phyloP scores from a whole-genome alignment of 164 flowering plant species.

The Liquidambar formosana region DNA sequence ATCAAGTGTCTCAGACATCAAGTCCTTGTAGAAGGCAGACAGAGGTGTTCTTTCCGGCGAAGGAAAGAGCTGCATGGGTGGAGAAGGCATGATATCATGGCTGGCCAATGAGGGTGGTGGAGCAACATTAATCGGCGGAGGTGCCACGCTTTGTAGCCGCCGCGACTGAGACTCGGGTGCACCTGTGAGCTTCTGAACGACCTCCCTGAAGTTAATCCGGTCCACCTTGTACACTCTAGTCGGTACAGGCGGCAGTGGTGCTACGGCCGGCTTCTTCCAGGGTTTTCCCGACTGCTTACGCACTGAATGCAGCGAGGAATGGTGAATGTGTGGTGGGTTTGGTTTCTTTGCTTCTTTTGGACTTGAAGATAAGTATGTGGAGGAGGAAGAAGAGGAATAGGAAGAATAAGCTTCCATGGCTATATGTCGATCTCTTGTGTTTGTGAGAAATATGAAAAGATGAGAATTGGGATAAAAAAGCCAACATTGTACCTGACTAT shows the following conservation, averaged over 20 bases:
- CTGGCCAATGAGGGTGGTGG: not conserved
- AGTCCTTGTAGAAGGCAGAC: constrained; percentile 15
- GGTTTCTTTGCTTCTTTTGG: not conserved
- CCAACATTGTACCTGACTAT: not conserved
- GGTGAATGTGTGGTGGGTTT: not conserved
- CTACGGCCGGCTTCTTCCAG: constrained; percentile 30
- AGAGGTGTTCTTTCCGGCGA: constrained; percentile 8
- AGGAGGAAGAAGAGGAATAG: constrained; percentile 9
- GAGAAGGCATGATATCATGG: not conserved
- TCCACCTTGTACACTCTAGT: constrained; percentile 34
- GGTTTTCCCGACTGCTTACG: constrained; percentile 27
- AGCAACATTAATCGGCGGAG: constrained; percentile 23
- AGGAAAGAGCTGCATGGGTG: not conserved
- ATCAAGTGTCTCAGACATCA: constrained; percentile 14
- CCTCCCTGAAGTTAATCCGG: constrained; percentile 28
- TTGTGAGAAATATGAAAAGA: not conserved
- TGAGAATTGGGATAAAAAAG: not conserved
- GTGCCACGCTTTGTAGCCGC: constrained; percentile 27
- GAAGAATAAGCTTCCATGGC: constrained; percentile 15
- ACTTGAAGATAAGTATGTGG: not conserved
- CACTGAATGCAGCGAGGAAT: constrained; percentile 25
- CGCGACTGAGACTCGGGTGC: constrained; percentile 16
- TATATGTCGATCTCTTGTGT: too few relatives aligned
- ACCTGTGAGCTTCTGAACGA: constrained; percentile 44
- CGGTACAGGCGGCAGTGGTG: constrained; percentile 28